These are phyloP conservation scores for Metschnikowia noctiluminum DNA, from an alignment of 805 yeast species.

Conservation along the genomic window DNA sequence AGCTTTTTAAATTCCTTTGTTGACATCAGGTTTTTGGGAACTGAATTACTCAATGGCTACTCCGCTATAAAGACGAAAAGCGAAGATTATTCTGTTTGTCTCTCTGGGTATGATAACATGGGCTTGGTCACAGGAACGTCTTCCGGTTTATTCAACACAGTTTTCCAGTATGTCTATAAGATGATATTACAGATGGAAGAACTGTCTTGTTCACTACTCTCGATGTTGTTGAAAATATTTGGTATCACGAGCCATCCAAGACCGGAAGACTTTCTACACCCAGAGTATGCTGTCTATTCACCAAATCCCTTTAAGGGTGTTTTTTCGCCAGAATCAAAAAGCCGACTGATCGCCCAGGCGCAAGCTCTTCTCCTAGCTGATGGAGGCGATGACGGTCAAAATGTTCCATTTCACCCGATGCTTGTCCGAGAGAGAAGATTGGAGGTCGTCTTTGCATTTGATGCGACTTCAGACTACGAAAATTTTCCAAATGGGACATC, in stretches of 20 bases:
- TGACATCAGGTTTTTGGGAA: slow-evolving; percentile 51
- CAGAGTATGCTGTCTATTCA: slow-evolving; percentile 57
- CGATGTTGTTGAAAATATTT: slow-evolving; percentile 13
- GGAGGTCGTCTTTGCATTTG: slow-evolving; percentile 41
- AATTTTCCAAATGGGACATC: slow-evolving; percentile 63
- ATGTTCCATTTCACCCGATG: slow-evolving; percentile 46
- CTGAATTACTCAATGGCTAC: slow-evolving; percentile 42
- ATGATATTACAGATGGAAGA: slow-evolving; percentile 20
- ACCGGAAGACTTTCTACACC: slow-evolving; percentile 38
- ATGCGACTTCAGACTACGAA: slow-evolving; percentile 47
- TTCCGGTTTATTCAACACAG: slow-evolving; percentile 53
- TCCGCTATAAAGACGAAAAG: slow-evolving; percentile 26
- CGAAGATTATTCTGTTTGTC: slow-evolving; percentile 36
- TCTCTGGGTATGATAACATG: slow-evolving; percentile 52
- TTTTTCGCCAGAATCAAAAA: slow-evolving; percentile 2
- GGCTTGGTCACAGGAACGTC: slow-evolving; percentile 63
- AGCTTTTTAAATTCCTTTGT: slow-evolving; percentile 43
- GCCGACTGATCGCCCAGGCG: slow-evolving; percentile 17
- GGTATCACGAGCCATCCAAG: slow-evolving; percentile 10
- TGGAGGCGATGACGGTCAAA: slow-evolving; percentile 51
- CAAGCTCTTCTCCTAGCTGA: slow-evolving; percentile 36
- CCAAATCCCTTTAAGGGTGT: slow-evolving; percentile 57
- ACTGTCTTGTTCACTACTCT: slow-evolving; percentile 9
- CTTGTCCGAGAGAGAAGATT: slow-evolving; percentile 32
- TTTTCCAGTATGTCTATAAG: slow-evolving; percentile 48